Conservation (phyloP, 2,329 filamentous ascomycete genomes). For the Dothideomycetes sp. region DNA sequence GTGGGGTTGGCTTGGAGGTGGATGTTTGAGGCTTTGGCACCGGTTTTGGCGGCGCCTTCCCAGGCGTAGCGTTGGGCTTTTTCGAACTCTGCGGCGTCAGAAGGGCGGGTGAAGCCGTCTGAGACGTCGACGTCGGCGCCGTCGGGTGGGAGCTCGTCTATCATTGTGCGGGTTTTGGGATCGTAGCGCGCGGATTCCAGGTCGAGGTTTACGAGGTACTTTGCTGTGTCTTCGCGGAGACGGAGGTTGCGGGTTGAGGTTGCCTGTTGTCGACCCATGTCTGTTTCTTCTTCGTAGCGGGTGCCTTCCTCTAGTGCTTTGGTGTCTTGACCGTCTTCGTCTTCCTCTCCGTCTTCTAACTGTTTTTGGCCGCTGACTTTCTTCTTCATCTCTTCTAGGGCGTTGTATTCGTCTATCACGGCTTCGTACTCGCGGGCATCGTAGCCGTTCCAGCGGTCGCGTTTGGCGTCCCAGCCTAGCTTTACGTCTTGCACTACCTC, state of each 20-base stretch:
- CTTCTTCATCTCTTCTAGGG: slow-evolving; percentile 65
- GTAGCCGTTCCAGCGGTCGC: slow-evolving; percentile 98
- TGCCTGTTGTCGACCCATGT: slow-evolving; percentile 89
- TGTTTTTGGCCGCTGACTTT: slow-evolving; percentile 14
- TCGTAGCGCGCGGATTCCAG: slow-evolving; percentile 96
- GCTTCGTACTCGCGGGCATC: slow-evolving; percentile 74
- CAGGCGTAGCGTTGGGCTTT: slow-evolving; percentile 82
- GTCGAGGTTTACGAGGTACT: slow-evolving; percentile 90
- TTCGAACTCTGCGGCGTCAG: slow-evolving; percentile 88
- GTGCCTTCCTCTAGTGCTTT: slow-evolving; percentile 44
- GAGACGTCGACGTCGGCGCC: slow-evolving; percentile 73
- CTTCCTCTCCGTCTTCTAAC: slow-evolving; percentile 32
- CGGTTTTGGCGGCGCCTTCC: slow-evolving; percentile 80
- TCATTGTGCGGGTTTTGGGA: slow-evolving; percentile 86
- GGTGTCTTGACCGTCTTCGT: slow-evolving; percentile 27
- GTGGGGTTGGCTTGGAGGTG: slow-evolving; percentile 97
- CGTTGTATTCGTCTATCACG: slow-evolving; percentile 82
- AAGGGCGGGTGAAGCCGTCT: slow-evolving; percentile 79
- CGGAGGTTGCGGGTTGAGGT: slow-evolving; percentile 84
- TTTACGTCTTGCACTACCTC: slow-evolving; percentile 76
- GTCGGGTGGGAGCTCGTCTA: slow-evolving; percentile 70
- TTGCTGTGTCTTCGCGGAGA: slow-evolving; percentile 91
- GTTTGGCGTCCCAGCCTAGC: slow-evolving; percentile 91
- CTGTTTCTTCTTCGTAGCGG: slow-evolving; percentile 82
- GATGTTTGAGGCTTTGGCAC: slow-evolving; percentile 53